A percentile compares a stretch with the other conserved stretches of the same genome.
phyloP scores from a whole-genome alignment of 768 basidiomycete genomes.

The Austroboletus festivus region DNA sequence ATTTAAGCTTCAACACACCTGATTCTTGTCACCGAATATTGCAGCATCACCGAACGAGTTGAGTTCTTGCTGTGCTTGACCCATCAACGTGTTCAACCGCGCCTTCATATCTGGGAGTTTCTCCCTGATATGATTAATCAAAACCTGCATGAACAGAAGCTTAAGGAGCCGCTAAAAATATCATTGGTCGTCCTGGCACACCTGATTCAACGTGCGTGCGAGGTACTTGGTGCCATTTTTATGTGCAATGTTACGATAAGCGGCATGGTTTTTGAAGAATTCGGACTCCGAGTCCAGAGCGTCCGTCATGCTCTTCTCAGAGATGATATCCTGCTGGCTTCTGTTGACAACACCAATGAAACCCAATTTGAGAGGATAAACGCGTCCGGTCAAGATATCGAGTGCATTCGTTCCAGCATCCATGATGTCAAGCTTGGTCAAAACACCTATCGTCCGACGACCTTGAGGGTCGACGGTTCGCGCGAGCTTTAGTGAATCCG shows the following conservation, averaged over 20 bases:
- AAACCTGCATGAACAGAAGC: conserved; percentile 54
- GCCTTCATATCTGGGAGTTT: conserved; percentile 99
- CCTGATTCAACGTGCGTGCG: conserved; percentile 91
- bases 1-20: conserved; percentile 37
- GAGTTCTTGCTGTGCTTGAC: conserved; percentile 97
- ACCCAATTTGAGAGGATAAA: conserved; percentile 96
- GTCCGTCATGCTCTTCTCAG: conserved; percentile 79
- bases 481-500: conserved; percentile 95
- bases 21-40: conserved; percentile 87
- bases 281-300: conserved; percentile 83
- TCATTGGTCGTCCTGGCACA: conserved; percentile 32
- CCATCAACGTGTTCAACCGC: conserved; percentile 94
- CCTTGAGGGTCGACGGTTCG: conserved; percentile 95
- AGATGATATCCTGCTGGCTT: conserved; percentile 95
- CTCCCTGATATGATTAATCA: conserved; percentile 97
- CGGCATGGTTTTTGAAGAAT: conserved; percentile 86
- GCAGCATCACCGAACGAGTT: conserved; percentile 95
- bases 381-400: conserved; percentile 92
- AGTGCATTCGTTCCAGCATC: conserved; percentile 98
- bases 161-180: neutral
- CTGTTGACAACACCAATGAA: conserved; percentile 98
- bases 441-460: conserved; percentile 91
- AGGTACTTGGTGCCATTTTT: conserved; percentile 97
- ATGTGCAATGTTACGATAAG: conserved; percentile 93
- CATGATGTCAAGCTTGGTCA: conserved; percentile 98